These are phyloP conservation scores for Kockiozyma suomiensis DNA, from an alignment of 805 yeast genomes.

Conservation along the genomic window DNA sequence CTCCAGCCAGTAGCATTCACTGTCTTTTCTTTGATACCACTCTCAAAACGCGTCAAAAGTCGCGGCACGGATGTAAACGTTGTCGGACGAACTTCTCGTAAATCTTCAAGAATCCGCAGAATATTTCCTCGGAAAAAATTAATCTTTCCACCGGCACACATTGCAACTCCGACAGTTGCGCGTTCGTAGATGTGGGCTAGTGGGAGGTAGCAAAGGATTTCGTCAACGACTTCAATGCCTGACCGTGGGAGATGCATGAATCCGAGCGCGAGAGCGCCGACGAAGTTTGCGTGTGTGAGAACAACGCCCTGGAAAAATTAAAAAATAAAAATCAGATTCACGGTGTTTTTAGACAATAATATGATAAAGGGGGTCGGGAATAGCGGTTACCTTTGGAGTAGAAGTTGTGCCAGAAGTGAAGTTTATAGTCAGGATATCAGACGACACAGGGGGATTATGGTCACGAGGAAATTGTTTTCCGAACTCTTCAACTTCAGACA, in stretches of 20 bases:
- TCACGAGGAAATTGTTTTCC: conserved; percentile 53
- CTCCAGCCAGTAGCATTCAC: conserved; percentile 50
- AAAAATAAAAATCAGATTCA: no score
- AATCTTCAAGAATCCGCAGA: conserved; percentile 58
- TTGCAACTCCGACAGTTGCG: conserved; percentile 48
- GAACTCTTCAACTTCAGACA: conserved; percentile 43
- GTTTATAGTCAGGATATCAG: conserved; percentile 60
- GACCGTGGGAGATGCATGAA: conserved; percentile 28
- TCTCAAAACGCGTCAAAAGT: conserved; percentile 62
- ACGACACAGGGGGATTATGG: conserved; percentile 53
- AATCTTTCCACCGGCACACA: conserved; percentile 53
- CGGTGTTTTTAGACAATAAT: not conserved
- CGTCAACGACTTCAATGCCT: conserved; percentile 40
- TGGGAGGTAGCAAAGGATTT: conserved; percentile 51
- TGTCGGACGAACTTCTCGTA: conserved; percentile 57
- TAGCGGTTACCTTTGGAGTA: conserved; percentile 57
- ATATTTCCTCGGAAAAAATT: conserved; percentile 61
- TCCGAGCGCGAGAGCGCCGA: conserved; percentile 51
- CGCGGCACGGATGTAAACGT: conserved; percentile 64
- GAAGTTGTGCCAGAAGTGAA: conserved; percentile 81
- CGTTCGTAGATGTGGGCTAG: conserved; percentile 63
- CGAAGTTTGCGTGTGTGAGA: conserved; percentile 54
- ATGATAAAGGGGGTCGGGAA: not conserved
- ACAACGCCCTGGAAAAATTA: conserved; percentile 57
- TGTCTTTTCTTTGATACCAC: conserved; percentile 56